Conservation (phyloP, 129 eudicot species). For the Pulicaria dysenterica region DNA sequence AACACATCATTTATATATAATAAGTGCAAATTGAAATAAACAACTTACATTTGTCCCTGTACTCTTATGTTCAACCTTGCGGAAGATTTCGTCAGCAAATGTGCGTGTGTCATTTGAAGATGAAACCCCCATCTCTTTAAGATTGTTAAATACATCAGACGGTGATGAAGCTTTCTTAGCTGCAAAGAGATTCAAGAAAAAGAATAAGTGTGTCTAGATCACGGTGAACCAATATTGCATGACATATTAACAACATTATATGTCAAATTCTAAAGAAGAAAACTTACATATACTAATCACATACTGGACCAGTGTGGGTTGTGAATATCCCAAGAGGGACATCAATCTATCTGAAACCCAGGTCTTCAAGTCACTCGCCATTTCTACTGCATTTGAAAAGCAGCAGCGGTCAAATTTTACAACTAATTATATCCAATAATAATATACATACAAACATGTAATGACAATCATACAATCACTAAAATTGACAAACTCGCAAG, state of each 20-base stretch:
- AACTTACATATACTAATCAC: conserved; percentile 71
- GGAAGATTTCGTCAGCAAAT: conserved; percentile 73
- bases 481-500: too few species aligned
- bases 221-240: neutral
- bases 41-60: conserved; percentile 66
- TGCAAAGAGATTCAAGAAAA: conserved; percentile 35
- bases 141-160: conserved; percentile 50
- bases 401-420: conserved; percentile 3
- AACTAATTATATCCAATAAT: neutral
- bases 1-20: neutral
- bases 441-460: neutral
- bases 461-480: neutral
- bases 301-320: conserved; percentile 73
- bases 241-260: neutral
- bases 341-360: conserved; percentile 91
- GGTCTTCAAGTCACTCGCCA: conserved; percentile 73
- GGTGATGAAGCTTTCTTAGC: conserved; percentile 88
- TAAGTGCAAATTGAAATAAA: neutral
- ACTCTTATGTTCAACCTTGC: conserved; percentile 54
- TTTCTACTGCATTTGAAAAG: conserved; percentile 40
- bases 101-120: conserved; percentile 50
- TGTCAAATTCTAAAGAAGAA: neutral
- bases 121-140: conserved; percentile 61
- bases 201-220: neutral
- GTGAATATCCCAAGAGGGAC: conserved; percentile 82